These are phyloP conservation scores for Peribolospora baueri DNA, from an alignment of 768 basidiomycete species.

Conservation along the genomic window DNA sequence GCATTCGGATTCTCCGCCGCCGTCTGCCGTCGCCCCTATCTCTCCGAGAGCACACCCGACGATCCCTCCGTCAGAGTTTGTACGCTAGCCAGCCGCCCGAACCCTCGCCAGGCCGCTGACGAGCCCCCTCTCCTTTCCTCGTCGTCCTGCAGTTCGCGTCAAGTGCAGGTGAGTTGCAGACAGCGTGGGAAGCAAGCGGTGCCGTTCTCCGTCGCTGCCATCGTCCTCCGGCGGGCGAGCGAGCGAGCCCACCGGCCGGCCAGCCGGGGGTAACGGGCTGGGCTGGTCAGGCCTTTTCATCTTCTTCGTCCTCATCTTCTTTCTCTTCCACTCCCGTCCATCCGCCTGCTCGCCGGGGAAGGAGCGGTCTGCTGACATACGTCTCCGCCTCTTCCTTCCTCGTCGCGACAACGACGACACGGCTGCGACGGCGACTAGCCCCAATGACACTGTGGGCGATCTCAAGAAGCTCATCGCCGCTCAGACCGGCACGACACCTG, in stretches of 20 bases:
- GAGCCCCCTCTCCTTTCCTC: neutral
- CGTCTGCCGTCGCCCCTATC: neutral
- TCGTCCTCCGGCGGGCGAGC: slow-evolving; percentile 3
- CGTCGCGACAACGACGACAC: no score
- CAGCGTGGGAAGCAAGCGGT: neutral
- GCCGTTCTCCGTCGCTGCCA: neutral
- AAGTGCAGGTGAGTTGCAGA: slow-evolving; percentile 33
- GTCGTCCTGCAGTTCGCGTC: slow-evolving; percentile 43
- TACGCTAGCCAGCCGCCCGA: no score
- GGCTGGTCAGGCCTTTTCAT: neutral
- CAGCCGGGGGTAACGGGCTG: neutral
- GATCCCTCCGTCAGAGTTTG: no score
- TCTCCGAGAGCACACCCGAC: no score
- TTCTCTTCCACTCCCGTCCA: neutral
- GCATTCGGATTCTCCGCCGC: neutral
- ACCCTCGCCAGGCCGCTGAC: neutral
- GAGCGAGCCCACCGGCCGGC: neutral
- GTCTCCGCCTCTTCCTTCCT: no score
- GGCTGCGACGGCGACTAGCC: slow-evolving; percentile 20
- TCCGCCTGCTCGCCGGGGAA: no score
- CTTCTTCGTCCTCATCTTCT: neutral
- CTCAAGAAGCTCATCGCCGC: slow-evolving; percentile 91
- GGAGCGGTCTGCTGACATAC: no score
- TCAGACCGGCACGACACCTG: slow-evolving; percentile 64
- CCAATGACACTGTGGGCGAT: slow-evolving; percentile 90